Evolutionary conservation across 2,329 filamentous ascomycete genomes (phyloP).

Genomic region (Ophiocordyceps camponoti-floridani): DNA sequence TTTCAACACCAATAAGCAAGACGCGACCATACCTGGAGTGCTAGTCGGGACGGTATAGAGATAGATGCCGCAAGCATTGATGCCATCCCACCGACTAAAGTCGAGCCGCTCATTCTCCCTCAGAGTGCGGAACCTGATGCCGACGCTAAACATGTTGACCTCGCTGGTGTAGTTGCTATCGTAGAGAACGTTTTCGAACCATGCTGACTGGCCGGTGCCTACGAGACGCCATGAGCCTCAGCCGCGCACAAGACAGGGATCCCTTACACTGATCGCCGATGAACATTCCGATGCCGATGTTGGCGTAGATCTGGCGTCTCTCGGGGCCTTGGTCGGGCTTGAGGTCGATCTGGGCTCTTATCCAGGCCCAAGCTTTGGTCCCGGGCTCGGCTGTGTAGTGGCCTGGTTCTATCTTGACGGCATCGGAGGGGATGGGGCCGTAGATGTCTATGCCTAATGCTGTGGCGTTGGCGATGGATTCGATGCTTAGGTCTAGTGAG

Average conservation of each 20-base stretch:
- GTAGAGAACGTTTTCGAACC: slow-evolving; percentile 6
- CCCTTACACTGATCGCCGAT: slow-evolving; percentile 5
- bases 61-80: slow-evolving; percentile 4
- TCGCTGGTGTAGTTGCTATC: slow-evolving; percentile 2
- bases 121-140: slow-evolving; percentile 5
- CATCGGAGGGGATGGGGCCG: slow-evolving; percentile 6
- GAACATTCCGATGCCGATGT: slow-evolving; percentile 6
- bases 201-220: slow-evolving; percentile 5
- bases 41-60: slow-evolving; percentile 1
- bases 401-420: slow-evolving; percentile 3
- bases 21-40: slow-evolving; percentile 1
- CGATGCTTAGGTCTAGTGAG: background rate
- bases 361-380: slow-evolving; percentile 6
- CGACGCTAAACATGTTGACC: slow-evolving; percentile 5
- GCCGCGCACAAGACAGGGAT: background rate
- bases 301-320: slow-evolving; percentile 3
- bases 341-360: slow-evolving; percentile 6
- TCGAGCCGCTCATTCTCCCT: slow-evolving; percentile 6
- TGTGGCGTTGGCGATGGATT: background rate
- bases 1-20: background rate
- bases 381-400: slow-evolving; percentile 6
- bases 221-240: background rate
- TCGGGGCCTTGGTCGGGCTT: background rate
- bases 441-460: slow-evolving; percentile 5
- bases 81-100: slow-evolving; percentile 4